These are phyloP conservation scores for Pterulicium gracile DNA, from an alignment of 1,284 basidiomycete species.

Conservation along the genomic window DNA sequence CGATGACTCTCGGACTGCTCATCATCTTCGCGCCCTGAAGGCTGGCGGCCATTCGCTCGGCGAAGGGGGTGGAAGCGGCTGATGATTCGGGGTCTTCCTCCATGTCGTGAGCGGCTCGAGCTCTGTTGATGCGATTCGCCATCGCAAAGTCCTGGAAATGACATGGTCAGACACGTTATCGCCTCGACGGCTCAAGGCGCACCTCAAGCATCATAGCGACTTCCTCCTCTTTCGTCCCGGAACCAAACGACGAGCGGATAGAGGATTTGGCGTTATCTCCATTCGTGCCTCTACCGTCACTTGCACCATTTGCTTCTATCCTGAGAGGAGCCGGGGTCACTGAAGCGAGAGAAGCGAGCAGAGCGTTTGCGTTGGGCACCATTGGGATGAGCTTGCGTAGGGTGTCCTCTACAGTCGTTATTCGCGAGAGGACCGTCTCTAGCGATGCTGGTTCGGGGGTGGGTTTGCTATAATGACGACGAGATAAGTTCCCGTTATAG, in stretches of 20 bases:
- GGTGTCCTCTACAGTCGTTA: constrained; percentile 9
- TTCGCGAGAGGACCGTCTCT: constrained; percentile 7
- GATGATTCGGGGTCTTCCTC: constrained; percentile 5
- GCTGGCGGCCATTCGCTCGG: too few species aligned
- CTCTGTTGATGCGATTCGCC: constrained; percentile 15
- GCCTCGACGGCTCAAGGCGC: background rate
- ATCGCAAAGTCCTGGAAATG: constrained; percentile 15
- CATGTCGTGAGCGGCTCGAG: constrained; percentile 13
- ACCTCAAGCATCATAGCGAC: constrained; percentile 18
- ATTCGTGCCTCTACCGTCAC: constrained; percentile 1
- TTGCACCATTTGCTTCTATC: background rate
- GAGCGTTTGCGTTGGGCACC: constrained; percentile 6
- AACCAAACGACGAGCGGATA: constrained; percentile 13
- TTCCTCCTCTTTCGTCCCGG: constrained; percentile 15
- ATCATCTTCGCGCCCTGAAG: too few species aligned
- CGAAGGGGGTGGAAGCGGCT: background rate
- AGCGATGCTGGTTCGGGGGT: constrained; percentile 1
- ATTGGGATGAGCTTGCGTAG: constrained; percentile 9
- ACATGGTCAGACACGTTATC: background rate
- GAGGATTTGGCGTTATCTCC: constrained; percentile 6
- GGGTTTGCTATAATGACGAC: background rate
- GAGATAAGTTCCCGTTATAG: background rate
- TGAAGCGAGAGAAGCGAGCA: background rate
- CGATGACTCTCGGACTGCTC: too few species aligned
- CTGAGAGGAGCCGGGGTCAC: background rate